These are phyloP conservation scores for Debaryomyces hansenii DNA, from an alignment of 805 yeast species.

Conservation along the genomic window DNA sequence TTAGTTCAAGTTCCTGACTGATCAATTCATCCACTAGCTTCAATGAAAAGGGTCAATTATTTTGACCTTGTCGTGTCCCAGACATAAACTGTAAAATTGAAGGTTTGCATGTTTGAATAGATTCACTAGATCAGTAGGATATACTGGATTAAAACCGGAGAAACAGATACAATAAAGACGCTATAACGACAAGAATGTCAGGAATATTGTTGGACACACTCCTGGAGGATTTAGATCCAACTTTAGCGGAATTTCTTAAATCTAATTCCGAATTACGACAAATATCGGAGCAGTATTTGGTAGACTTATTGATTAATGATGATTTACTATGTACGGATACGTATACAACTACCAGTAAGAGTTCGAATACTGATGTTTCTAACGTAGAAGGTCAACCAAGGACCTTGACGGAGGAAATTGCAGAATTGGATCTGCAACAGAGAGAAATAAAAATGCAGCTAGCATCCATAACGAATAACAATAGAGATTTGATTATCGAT, in stretches of 20 bases:
- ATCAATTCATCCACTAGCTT: too few species aligned
- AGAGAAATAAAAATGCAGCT: slow-evolving; percentile 48
- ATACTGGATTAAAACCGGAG: not conserved
- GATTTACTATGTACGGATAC: slow-evolving; percentile 45
- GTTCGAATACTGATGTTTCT: not conserved
- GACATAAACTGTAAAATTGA: not conserved
- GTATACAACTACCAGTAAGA: slow-evolving; percentile 35
- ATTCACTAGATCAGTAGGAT: not conserved
- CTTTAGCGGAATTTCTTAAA: slow-evolving; percentile 16
- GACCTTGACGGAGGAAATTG: slow-evolving; percentile 66
- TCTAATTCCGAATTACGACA: slow-evolving; percentile 16
- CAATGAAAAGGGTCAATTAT: not conserved
- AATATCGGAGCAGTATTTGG: slow-evolving; percentile 31
- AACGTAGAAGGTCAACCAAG: slow-evolving; percentile 7
- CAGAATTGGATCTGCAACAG: slow-evolving; percentile 65
- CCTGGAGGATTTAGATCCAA: slow-evolving; percentile 14
- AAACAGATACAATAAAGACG: not conserved
- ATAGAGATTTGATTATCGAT: slow-evolving; percentile 49
- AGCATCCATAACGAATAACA: slow-evolving; percentile 35
- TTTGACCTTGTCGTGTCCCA: not conserved
- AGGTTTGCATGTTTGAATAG: not conserved
- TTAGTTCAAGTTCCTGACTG: not conserved
- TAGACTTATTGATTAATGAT: slow-evolving; percentile 48
- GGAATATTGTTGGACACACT: not conserved
- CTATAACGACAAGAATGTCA: not conserved